Evolutionary conservation across 2,329 filamentous ascomycete genomes (phyloP).

Genomic region (Pleurostoma richardsiae): DNA sequence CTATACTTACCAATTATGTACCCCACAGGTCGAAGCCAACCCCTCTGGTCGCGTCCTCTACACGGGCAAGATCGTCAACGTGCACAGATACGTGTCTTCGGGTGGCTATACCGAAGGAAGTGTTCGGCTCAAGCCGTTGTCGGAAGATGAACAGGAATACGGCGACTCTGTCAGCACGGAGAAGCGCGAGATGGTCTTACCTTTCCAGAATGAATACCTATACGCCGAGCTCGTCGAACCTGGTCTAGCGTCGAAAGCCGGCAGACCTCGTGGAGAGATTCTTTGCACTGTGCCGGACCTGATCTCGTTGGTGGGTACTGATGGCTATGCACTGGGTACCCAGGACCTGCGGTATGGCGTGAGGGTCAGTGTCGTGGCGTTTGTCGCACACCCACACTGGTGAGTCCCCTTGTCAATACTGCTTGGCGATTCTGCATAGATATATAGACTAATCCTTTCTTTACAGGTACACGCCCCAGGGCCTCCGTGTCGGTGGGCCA

Average conservation of each 20-base stretch:
- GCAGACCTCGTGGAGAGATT: neutral
- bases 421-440: neutral
- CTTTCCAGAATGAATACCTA: neutral
- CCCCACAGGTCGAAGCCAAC: neutral
- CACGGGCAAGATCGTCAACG: neutral
- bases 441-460: neutral
- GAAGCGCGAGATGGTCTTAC: neutral
- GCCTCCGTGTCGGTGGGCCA: neutral
- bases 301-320: neutral
- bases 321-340: conserved; percentile 1
- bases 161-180: neutral
- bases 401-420: neutral
- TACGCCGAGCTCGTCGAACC: neutral
- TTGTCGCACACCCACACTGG: conserved; percentile 1
- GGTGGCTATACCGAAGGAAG: neutral
- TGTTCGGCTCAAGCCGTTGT: neutral
- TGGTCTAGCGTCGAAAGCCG: neutral
- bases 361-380: conserved; percentile 1
- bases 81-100: neutral
- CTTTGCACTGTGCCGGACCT: neutral
- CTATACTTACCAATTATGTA: neutral
- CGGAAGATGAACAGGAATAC: neutral
- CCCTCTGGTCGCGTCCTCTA: neutral
- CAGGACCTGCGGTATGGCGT: conserved; percentile 1
- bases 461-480: neutral